Evolutionary conservation across 1,284 basidiomycete species (phyloP), one percentile per base, ranked within the genome.

Genomic region (Blastosporella zonata): DNA sequence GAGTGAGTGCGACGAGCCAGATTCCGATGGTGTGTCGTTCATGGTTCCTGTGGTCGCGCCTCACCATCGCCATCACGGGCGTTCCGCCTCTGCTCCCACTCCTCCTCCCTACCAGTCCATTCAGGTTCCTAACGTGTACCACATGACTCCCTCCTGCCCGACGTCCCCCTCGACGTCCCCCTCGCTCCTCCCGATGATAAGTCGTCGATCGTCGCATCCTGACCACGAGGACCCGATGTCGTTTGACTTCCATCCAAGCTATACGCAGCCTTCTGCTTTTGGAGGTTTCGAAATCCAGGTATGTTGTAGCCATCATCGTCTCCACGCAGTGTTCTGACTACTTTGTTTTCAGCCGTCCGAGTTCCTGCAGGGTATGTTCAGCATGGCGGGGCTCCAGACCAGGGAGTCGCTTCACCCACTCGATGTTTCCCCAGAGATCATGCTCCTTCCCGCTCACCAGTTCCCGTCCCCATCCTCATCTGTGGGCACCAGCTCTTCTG

Each of bases 121-220:
- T 58, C 76, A 77, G 59, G 70, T 87, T 23, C 85, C 84, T 13
- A 75, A 73, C 49, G 72, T 86, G 18, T 81, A 78, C 67, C 64
- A 67, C 34, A 74, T 79, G 67, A 63, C 68, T 33, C 75, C 81
- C 7, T 84, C 82, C n/a, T 82, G 81, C 60, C 81, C 83, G 8
- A 72, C 78, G 4, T 82, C 84, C 23, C 81, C 84, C 3, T 77
- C 83, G 8, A 72, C 78, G 4, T 82, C 84, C 23, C 81, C 84
- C 3, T 77, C 78, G 3, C 69, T 76, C 43, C 57, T 79, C 7
- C 77, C 79, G 37, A 74, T 81, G 67, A 80, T 81, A 68, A 74
- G 71, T 58, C 71, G 78, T 46, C 78, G 80, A 47, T 67, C 75
- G 40, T 72, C 77, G 40, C 72, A 73, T 61, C 70, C 72, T 40